Percentiles rank a stretch among this genome's conserved stretches.
Evolutionary conservation across 2,329 filamentous ascomycete genomes (phyloP).

Genomic region (Phyllosticta citribraziliensis): DNA sequence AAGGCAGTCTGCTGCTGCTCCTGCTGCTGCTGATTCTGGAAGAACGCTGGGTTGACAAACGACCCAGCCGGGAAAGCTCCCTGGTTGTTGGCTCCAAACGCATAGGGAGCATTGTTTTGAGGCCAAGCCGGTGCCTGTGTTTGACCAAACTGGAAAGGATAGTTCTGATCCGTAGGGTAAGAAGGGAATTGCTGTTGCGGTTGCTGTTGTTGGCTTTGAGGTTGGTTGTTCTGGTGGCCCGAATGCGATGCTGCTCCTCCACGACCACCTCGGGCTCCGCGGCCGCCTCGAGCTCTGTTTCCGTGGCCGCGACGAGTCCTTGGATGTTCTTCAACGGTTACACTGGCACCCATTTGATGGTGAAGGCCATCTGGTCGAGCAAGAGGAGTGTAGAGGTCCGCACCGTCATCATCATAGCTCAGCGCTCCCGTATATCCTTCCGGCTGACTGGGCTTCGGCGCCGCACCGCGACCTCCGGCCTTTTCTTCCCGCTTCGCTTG

Average conservation of each 20-base stretch:
- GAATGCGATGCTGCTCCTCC: constrained; percentile 14
- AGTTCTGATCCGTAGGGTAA: not conserved
- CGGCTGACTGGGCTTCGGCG: not conserved
- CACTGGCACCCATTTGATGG: constrained; percentile 30
- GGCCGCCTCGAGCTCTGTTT: constrained; percentile 16
- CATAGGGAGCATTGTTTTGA: constrained; percentile 1
- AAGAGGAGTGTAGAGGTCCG: constrained; percentile 39
- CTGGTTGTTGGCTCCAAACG: constrained; percentile 6
- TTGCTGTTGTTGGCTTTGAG: constrained; percentile 2
- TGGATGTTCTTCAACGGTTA: constrained; percentile 22
- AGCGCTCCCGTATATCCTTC: constrained; percentile 20
- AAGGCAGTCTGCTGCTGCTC: constrained; percentile 4
- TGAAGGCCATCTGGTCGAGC: constrained; percentile 38
- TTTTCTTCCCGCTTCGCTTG: constrained; percentile 43
- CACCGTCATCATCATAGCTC: constrained; percentile 35
- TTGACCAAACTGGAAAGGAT: constrained; percentile 7
- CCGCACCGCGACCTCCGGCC: not conserved
- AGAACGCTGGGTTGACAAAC: constrained; percentile 26
- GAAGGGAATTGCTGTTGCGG: not conserved
- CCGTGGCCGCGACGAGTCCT: constrained; percentile 21
- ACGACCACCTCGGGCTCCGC: constrained; percentile 21
- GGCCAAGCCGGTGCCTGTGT: constrained; percentile 10
- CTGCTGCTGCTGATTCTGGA: constrained; percentile 13
- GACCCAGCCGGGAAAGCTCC: constrained; percentile 17
- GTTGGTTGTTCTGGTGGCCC: not conserved